These are phyloP conservation scores for Mycena latifolia DNA, from an alignment of 768 basidiomycete species.

Conservation along the genomic window DNA sequence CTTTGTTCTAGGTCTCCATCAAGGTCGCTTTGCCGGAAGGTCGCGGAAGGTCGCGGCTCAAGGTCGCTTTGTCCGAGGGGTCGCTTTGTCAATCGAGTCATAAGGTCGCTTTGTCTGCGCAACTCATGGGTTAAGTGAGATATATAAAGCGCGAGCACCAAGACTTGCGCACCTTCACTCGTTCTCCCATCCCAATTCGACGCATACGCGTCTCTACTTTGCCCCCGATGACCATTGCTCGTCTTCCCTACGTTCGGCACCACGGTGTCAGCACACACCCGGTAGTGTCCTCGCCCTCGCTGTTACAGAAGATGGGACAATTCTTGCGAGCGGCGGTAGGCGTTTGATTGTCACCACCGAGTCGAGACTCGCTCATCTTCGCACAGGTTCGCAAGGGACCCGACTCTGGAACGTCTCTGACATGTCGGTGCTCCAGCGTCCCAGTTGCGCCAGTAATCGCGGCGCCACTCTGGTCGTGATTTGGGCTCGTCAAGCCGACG, in stretches of 20 bases:
- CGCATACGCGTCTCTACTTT: neutral
- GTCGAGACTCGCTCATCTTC: neutral
- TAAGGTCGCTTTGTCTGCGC: neutral
- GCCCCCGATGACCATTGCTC: conserved; percentile 10
- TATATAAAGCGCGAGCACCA: no score
- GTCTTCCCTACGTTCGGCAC: conserved; percentile 19
- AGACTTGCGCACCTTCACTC: no score
- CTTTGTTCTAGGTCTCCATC: conserved; percentile 12
- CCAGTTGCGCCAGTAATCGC: conserved; percentile 8
- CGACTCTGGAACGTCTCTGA: conserved; percentile 6
- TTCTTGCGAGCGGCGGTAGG: conserved; percentile 27
- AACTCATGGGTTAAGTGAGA: neutral
- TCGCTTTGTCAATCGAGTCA: conserved; percentile 7
- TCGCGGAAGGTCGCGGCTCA: neutral
- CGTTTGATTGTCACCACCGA: neutral
- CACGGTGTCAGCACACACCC: neutral
- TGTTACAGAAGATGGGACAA: conserved; percentile 14
- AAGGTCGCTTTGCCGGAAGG: neutral
- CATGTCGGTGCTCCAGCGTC: neutral
- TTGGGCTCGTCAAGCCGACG: conserved; percentile 15
- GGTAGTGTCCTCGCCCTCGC: conserved; percentile 20
- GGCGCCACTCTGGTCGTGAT: conserved; percentile 14
- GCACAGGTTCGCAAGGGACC: conserved; percentile 20
- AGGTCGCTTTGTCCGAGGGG: neutral
- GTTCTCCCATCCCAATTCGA: conserved; percentile 1